phyloP scores from a whole-genome alignment of 345 rosid genomes.

The Aquilaria malaccensis region DNA sequence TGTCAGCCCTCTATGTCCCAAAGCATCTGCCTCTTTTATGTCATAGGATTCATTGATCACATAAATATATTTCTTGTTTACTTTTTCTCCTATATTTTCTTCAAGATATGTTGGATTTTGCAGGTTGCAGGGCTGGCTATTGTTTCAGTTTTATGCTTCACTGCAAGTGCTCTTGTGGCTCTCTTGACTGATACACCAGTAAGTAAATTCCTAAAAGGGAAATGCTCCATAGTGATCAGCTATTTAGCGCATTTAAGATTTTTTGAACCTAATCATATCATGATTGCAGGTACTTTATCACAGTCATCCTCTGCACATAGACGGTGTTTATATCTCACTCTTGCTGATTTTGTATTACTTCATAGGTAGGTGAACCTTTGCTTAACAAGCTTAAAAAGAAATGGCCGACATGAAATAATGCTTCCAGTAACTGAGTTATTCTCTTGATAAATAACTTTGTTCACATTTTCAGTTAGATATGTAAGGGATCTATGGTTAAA shows the following conservation, averaged over 20 bases:
- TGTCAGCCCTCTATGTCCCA: constrained; percentile 3
- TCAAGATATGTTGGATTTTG: constrained; percentile 10
- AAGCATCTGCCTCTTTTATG: constrained; percentile 1
- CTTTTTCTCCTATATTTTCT: not conserved
- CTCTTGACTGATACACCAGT: constrained; percentile 50
- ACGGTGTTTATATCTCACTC: constrained; percentile 26
- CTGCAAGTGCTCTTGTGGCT: constrained; percentile 40
- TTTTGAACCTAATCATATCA: constrained; percentile 2
- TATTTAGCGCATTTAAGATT: not conserved
- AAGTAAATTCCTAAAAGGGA: constrained; percentile 13
- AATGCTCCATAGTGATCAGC: constrained; percentile 3
- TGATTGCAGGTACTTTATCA: constrained; percentile 46
- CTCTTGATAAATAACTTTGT: too few species aligned
- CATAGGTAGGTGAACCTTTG: constrained; percentile 34
- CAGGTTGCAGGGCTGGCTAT: constrained; percentile 63
- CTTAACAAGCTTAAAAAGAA: constrained; percentile 7
- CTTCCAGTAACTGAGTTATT: too few species aligned
- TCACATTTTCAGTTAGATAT: too few species aligned
- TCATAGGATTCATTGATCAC: too few species aligned
- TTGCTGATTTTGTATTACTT: constrained; percentile 44
- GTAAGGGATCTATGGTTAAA: too few species aligned
- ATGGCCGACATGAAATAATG: too few species aligned
- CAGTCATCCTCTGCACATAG: constrained; percentile 23
- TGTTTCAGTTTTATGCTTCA: constrained; percentile 50
- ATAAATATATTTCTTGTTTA: too few species aligned